A percentile compares a stretch with the other conserved stretches of the same genome.
phyloP scores from a whole-genome alignment of 768 basidiomycete genomes.

The Jaapia argillacea region DNA sequence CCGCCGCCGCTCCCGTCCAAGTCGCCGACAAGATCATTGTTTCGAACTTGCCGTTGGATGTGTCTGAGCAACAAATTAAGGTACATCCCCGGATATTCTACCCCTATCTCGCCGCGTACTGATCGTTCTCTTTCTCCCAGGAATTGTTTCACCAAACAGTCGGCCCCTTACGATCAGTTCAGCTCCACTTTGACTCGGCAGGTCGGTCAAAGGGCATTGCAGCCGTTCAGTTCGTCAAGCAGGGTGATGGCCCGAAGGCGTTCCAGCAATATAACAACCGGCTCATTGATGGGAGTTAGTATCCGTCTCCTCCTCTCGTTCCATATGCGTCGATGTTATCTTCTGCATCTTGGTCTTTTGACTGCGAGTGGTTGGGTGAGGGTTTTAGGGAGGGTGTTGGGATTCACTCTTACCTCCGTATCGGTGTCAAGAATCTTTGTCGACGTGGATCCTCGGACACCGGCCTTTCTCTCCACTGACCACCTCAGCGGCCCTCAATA shows the following conservation, averaged over 20 bases:
- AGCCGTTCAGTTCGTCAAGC: slow-evolving; percentile 73
- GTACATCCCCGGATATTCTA: slow-evolving; percentile 32
- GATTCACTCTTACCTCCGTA: too few species aligned
- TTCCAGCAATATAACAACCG: slow-evolving; percentile 94
- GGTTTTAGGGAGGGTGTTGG: too few species aligned
- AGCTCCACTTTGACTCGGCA: slow-evolving; percentile 71
- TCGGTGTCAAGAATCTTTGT: too few species aligned
- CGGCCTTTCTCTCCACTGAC: too few species aligned
- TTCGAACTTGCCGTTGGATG: slow-evolving; percentile 86
- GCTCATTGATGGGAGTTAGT: slow-evolving; percentile 99
- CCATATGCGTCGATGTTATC: too few species aligned
- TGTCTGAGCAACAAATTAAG: slow-evolving; percentile 89
- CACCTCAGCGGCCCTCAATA: too few species aligned
- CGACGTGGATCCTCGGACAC: too few species aligned
- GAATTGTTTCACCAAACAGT: slow-evolving; percentile 90
- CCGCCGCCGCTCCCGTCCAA: slow-evolving; percentile 18
- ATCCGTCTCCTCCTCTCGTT: slow-evolving; percentile 37
- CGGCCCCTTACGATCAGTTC: slow-evolving; percentile 77
- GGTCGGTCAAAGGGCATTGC: slow-evolving; percentile 92
- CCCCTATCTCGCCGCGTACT: slow-evolving; percentile 1
- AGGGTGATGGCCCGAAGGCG: slow-evolving; percentile 88
- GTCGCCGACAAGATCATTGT: slow-evolving; percentile 77
- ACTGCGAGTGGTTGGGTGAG: too few species aligned
- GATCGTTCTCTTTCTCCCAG: slow-evolving; percentile 33
- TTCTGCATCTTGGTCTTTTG: too few species aligned